Evolutionary conservation across 177 flowering plant species (phyloP).

Genomic region (Vitis hybrid): DNA sequence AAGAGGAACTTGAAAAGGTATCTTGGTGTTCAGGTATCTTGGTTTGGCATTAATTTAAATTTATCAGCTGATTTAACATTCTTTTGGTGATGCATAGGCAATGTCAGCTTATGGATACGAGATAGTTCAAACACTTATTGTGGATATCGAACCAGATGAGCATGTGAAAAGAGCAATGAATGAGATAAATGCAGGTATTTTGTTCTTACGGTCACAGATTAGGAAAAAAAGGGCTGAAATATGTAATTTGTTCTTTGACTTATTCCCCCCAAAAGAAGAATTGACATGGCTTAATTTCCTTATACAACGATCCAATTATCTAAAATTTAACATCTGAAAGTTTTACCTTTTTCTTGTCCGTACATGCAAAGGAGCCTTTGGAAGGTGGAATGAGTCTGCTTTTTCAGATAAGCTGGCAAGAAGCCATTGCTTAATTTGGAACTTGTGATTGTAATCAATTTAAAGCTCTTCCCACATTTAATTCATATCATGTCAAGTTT

Average conservation of each 20-base stretch:
- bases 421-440: too few species aligned
- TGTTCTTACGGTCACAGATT: neutral
- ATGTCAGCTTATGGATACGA: constrained; percentile 76
- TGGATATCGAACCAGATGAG: constrained; percentile 71
- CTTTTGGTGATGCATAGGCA: constrained; percentile 36
- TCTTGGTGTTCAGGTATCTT: neutral
- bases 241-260: neutral
- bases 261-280: neutral
- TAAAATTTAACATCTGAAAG: too few species aligned
- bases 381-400: too few species aligned
- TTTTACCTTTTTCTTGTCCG: too few species aligned
- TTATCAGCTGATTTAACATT: neutral
- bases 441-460: too few species aligned
- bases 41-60: neutral
- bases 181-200: constrained; percentile 79
- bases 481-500: too few species aligned
- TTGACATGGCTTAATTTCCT: neutral
- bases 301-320: too few species aligned
- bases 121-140: constrained; percentile 76
- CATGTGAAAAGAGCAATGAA: constrained; percentile 78
- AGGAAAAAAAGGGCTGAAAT: neutral
- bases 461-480: too few species aligned
- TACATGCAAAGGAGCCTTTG: too few species aligned
- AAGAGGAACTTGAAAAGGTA: constrained; percentile 63
- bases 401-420: too few species aligned